Percentiles rank a stretch among this genome's conserved stretches.
phyloP scores from a whole-genome alignment of 164 flowering plant species.

The Vitis cinerea region DNA sequence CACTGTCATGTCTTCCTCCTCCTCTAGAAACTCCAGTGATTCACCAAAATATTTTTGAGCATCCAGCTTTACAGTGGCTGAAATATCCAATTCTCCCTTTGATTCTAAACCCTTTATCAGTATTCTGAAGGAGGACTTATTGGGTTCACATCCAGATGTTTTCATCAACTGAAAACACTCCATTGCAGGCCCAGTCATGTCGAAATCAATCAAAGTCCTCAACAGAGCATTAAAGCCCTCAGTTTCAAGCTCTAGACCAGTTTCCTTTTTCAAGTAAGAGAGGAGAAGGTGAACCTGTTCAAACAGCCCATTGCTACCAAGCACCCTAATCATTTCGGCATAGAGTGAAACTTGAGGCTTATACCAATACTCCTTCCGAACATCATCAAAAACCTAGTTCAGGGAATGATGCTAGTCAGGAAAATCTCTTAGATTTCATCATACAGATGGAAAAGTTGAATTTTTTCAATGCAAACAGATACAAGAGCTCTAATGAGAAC shows the following conservation, averaged over 20 bases:
- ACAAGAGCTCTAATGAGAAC: no score
- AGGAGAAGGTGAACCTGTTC: constrained; percentile 45
- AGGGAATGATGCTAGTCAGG: constrained; percentile 1
- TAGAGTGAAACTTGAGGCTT: constrained; percentile 59
- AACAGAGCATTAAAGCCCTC: constrained; percentile 58
- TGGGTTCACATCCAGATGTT: constrained; percentile 52
- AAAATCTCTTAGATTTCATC: not conserved
- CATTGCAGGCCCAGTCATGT: constrained; percentile 33
- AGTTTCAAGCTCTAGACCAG: constrained; percentile 36
- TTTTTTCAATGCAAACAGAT: no score
- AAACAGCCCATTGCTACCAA: constrained; percentile 50
- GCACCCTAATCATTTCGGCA: constrained; percentile 51
- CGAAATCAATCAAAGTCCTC: constrained; percentile 36
- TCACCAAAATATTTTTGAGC: constrained; percentile 54
- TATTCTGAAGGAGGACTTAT: constrained; percentile 53
- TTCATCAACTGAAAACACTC: constrained; percentile 66
- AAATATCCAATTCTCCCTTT: constrained; percentile 38
- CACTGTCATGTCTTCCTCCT: constrained; percentile 27
- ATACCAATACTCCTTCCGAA: constrained; percentile 72
- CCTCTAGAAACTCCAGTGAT: constrained; percentile 38
- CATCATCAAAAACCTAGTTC: constrained; percentile 61
- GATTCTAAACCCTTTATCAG: constrained; percentile 60
- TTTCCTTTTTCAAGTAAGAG: constrained; percentile 42
- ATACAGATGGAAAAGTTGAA: no score
- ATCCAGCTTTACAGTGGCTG: constrained; percentile 41